Conservation (phyloP, 2,329 filamentous ascomycete species). For the Rhytidhysteron rufulum region DNA sequence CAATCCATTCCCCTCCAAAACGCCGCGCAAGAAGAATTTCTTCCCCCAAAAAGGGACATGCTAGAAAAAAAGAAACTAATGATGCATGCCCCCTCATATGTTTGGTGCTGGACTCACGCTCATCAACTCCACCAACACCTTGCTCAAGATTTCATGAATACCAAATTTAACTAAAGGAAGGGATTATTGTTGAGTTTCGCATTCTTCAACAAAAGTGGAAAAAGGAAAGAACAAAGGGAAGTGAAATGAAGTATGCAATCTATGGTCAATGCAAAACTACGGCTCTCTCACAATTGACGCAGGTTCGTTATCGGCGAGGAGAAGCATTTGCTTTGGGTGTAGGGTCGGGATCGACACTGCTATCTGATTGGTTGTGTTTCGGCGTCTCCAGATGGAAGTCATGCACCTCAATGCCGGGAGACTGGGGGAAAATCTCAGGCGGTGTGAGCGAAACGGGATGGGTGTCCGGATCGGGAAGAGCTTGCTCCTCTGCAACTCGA, state of each 20-base stretch:
- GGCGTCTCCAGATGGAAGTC: constrained; percentile 42
- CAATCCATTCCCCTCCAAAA: no score
- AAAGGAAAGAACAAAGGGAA: constrained; percentile 9
- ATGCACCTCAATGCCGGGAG: constrained; percentile 38
- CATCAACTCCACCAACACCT: constrained; percentile 36
- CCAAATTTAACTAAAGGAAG: no score
- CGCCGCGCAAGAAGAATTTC: no score
- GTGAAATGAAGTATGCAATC: constrained; percentile 3
- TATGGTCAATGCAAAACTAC: constrained; percentile 9
- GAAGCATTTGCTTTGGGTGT: constrained; percentile 34
- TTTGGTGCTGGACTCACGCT: neutral
- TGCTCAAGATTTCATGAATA: constrained; percentile 19
- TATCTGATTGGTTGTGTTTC: constrained; percentile 18
- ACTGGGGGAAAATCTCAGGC: constrained; percentile 47
- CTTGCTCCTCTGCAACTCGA: constrained; percentile 29
- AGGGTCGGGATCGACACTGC: constrained; percentile 31
- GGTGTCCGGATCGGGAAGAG: constrained; percentile 18
- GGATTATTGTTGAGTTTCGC: constrained; percentile 11
- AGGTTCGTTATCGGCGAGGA: constrained; percentile 8
- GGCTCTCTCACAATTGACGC: neutral
- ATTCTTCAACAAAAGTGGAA: neutral
- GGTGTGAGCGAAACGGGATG: constrained; percentile 43
- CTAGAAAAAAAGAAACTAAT: neutral
- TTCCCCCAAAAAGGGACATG: no score
- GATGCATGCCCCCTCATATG: neutral